phyloP scores from a whole-genome alignment of 371 early-diverging fungal genomes.

The Haplosporangium sp. region DNA sequence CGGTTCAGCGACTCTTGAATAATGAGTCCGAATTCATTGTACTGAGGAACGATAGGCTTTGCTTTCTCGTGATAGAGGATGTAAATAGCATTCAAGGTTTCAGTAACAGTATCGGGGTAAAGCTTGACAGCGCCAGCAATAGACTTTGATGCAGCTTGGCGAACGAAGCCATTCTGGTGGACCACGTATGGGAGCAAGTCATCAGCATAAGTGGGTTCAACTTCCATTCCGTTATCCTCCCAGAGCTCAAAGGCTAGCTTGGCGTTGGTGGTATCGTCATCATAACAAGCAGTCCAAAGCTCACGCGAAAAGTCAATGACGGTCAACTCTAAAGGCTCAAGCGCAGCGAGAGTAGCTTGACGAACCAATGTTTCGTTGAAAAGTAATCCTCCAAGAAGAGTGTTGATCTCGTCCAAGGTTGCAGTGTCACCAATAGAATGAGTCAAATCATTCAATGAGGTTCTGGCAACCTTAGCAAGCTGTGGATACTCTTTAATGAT shows the following conservation, averaged over 20 bases:
- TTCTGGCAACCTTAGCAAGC: slow-evolving; percentile 71
- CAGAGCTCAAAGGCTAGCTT: slow-evolving; percentile 81
- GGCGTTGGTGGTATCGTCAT: slow-evolving; percentile 74
- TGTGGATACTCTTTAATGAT: slow-evolving; percentile 79
- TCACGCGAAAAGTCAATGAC: slow-evolving; percentile 69
- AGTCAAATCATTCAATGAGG: slow-evolving; percentile 72
- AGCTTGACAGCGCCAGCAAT: slow-evolving; percentile 72
- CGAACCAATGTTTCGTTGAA: slow-evolving; percentile 84
- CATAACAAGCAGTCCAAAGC: slow-evolving; percentile 79
- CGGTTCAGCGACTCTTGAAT: slow-evolving; percentile 87
- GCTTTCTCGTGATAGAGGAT: slow-evolving; percentile 71
- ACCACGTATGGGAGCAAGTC: slow-evolving; percentile 65
- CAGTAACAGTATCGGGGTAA: slow-evolving; percentile 63
- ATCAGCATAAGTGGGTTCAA: slow-evolving; percentile 65
- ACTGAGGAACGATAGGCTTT: slow-evolving; percentile 86
- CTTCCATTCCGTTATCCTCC: slow-evolving; percentile 80
- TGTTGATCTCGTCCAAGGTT: slow-evolving; percentile 68
- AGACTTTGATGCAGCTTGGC: slow-evolving; percentile 78
- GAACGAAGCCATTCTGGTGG: slow-evolving; percentile 71
- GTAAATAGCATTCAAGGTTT: slow-evolving; percentile 66
- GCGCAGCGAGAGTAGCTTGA: slow-evolving; percentile 79
- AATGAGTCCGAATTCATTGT: slow-evolving; percentile 91
- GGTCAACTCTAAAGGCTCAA: slow-evolving; percentile 78
- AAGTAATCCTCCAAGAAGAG: slow-evolving; percentile 79
- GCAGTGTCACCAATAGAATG: slow-evolving; percentile 76